A percentile compares a stretch with the other conserved stretches of the same genome.
Evolutionary conservation across 352 stramenopile genomes (phyloP).

Genomic region (Globisporangium cederbergense): DNA sequence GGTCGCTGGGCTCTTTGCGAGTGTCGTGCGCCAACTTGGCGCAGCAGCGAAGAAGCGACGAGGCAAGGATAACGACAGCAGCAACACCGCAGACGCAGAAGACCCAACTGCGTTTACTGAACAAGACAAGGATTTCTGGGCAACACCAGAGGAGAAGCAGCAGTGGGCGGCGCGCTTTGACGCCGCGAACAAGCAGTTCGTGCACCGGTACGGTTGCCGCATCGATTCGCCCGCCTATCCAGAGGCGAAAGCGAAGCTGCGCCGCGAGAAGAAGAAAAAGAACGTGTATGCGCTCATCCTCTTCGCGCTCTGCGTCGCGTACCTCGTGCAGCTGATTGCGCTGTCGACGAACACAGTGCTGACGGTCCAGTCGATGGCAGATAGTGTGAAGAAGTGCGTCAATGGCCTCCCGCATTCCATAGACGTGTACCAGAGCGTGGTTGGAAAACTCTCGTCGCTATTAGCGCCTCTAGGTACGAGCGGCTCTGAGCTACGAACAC

Average conservation of each 20-base stretch:
- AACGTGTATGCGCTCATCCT: slow-evolving; percentile 23
- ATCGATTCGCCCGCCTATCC: slow-evolving; percentile 26
- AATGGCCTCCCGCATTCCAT: not conserved
- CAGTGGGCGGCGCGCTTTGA: slow-evolving; percentile 26
- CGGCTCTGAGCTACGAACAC: not conserved
- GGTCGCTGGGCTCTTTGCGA: slow-evolving; percentile 15
- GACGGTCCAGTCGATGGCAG: not conserved
- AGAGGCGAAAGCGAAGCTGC: slow-evolving; percentile 21
- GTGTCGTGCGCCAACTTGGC: slow-evolving; percentile 5
- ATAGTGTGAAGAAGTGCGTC: not conserved
- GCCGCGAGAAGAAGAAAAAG: slow-evolving; percentile 23
- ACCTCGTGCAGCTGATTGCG: slow-evolving; percentile 24
- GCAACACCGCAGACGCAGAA: not conserved
- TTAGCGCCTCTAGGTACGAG: not conserved
- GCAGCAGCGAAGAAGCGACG: not conserved
- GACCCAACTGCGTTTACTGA: slow-evolving; percentile 17
- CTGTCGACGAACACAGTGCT: slow-evolving; percentile 8
- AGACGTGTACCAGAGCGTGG: slow-evolving; percentile 1
- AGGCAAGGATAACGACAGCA: not conserved
- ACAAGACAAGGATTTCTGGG: slow-evolving; percentile 27
- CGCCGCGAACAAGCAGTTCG: slow-evolving; percentile 18
- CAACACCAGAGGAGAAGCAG: slow-evolving; percentile 21
- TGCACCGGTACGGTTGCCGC: slow-evolving; percentile 27
- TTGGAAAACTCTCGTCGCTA: not conserved
- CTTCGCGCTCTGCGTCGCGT: slow-evolving; percentile 23